Percentiles rank a stretch among this genome's conserved stretches.
Evolutionary conservation across 306 rosid species (phyloP).

Genomic region (Carpinus fangiana): DNA sequence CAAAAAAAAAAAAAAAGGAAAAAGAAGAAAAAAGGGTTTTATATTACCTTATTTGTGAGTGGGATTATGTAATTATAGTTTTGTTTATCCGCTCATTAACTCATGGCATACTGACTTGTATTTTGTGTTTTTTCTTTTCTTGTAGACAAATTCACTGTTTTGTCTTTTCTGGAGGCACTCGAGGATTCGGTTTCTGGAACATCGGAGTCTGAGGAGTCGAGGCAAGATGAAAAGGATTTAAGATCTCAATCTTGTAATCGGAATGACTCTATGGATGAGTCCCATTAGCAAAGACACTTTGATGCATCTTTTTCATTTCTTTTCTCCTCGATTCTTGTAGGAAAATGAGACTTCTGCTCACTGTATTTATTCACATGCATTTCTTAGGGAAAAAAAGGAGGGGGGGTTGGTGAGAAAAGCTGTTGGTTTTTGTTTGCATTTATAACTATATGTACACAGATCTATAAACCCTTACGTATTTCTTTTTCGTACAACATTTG

Average conservation of each 20-base stretch:
- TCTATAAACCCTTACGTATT: not conserved
- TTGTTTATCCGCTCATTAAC: not conserved
- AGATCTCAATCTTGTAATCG: constrained; percentile 71
- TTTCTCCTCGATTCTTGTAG: constrained; percentile 1
- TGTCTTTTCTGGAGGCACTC: constrained; percentile 92
- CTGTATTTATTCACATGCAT: not conserved
- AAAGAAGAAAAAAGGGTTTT: not conserved
- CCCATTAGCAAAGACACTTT: constrained; percentile 41
- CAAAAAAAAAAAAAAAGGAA: not conserved
- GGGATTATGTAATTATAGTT: not conserved
- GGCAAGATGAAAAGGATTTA: constrained; percentile 68
- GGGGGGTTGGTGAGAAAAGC: constrained; percentile 2
- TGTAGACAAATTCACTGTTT: constrained; percentile 86
- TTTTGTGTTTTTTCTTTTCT: constrained; percentile 5
- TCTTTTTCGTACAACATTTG: not conserved
- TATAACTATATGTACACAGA: not conserved
- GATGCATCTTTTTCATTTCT: constrained; percentile 13
- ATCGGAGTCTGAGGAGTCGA: constrained; percentile 45
- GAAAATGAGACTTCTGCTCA: not conserved
- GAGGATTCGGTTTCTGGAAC: constrained; percentile 75
- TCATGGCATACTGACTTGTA: not conserved
- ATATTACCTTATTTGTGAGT: not conserved
- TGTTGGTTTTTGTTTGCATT: not conserved
- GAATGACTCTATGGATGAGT: constrained; percentile 76
- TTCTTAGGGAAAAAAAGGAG: not conserved